Evolutionary conservation across 2,329 filamentous ascomycete genomes (phyloP), one percentile per base, ranked within the genome.

Genomic region (Sporothrix pseudoabietina): DNA sequence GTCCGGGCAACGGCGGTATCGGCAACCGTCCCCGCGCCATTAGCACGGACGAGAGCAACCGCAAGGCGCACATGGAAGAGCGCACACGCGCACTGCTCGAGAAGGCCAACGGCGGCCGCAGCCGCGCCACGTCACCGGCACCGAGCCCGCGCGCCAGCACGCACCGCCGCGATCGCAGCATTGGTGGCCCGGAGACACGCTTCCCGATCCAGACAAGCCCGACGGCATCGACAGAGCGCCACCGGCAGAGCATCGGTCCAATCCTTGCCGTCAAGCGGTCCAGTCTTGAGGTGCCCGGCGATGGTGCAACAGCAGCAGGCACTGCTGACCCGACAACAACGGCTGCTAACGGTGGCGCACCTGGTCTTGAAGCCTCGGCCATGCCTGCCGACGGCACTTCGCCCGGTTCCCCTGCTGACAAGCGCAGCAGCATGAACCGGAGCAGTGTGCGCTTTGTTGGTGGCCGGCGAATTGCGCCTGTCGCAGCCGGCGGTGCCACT

Each of bases 41-140:
- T 79, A 97, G 93, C 80, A 97, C 94, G 0, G 94, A 99, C 80
- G 96, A 99, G 85, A 97, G 94, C 83, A 97, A 97, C 82, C 92
- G 96, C 74, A 93, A 94, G 79, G 93, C 93, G 61, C 91, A 97
- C 77, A 95, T 97, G 90, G 95, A 98, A 82, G 96, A 97, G 80
- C 90, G 96, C 71, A 93, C 94, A 80, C 90, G 93, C 75, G 93
- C 94, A 69, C 87, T 95, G 75, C 89, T 96, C 65, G 89, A 89
- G 76, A 90, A 90, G 79, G 86, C 84, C 73, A 88, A 87, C 47
- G 86, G 86, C 22, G 83, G 89, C 77, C 89, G 93, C 71, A 91
- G 90, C 79, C 89, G 94, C 69, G 92, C 90, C 41, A 91, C 88
- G 32, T 94, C 91, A 75, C 94, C 94, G 8, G 90, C 87, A 5